phyloP scores from a whole-genome alignment of 768 basidiomycete species.

The Epithele typhae region DNA sequence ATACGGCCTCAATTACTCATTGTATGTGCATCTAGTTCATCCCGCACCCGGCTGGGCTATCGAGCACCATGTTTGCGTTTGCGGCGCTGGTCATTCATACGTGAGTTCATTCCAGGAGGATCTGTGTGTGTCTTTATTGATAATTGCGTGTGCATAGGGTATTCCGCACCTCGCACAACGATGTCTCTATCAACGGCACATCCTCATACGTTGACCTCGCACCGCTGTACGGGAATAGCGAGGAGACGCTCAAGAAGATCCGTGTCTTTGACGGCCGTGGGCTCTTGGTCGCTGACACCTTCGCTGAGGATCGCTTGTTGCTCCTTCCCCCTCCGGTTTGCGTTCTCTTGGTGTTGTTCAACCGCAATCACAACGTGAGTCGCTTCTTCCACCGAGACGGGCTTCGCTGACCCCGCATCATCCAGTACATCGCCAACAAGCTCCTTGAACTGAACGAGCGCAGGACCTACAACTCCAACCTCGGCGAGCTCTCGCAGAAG shows the following conservation, averaged over 20 bases:
- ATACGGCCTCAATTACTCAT: too few relatives aligned
- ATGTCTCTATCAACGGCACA: constrained; percentile 74
- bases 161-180: constrained; percentile 74
- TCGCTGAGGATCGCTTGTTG: constrained; percentile 75
- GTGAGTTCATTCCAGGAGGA: constrained; percentile 34
- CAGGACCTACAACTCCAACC: constrained; percentile 55
- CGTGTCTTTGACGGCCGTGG: constrained; percentile 61
- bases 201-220: constrained; percentile 84
- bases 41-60: constrained; percentile 75
- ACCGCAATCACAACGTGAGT: constrained; percentile 82
- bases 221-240: constrained; percentile 76
- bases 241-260: constrained; percentile 53
- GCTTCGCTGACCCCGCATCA: neutral
- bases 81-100: constrained; percentile 80
- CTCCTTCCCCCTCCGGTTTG: constrained; percentile 77
- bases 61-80: constrained; percentile 76
- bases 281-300: constrained; percentile 61
- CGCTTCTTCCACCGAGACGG: neutral
- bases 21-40: constrained; percentile 46
- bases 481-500: constrained; percentile 35
- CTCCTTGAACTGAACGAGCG: constrained; percentile 81
- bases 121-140: too few relatives aligned
- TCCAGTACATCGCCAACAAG: constrained; percentile 73
- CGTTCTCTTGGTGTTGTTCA: constrained; percentile 79
- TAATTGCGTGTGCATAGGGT: constrained; percentile 39